A percentile compares a stretch with the other conserved stretches of the same genome.
Conservation (phyloP, 225 moss, liverwort and hornwort species). For the Polytrichum formosum region DNA sequence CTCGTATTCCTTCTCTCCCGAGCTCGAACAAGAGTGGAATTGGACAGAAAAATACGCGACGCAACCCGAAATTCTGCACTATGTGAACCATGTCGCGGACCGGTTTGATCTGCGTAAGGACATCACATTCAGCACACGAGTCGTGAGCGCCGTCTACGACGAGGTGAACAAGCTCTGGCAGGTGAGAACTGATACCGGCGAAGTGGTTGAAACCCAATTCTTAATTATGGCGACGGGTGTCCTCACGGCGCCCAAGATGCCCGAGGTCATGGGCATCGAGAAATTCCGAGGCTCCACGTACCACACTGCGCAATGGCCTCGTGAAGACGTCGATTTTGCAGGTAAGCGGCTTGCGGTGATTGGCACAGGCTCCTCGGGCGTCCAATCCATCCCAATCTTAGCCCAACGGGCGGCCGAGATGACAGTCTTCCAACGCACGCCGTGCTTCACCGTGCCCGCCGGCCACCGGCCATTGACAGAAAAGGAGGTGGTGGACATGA, state of each 20-base stretch:
- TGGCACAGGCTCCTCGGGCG: slow-evolving; percentile 43
- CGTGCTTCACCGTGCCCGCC: slow-evolving; percentile 24
- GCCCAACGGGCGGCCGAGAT: slow-evolving; percentile 30
- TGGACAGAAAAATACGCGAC: slow-evolving; percentile 36
- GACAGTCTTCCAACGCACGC: slow-evolving; percentile 54
- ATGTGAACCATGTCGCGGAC: slow-evolving; percentile 38
- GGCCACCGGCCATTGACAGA: slow-evolving; percentile 11
- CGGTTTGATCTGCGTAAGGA: slow-evolving; percentile 41
- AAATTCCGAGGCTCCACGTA: slow-evolving; percentile 14
- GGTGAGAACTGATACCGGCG: slow-evolving; percentile 23
- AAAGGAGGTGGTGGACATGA: slow-evolving; percentile 13
- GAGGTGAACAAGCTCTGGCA: slow-evolving; percentile 22
- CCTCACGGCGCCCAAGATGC: slow-evolving; percentile 9
- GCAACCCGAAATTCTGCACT: slow-evolving; percentile 26
- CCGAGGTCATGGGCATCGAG: slow-evolving; percentile 17
- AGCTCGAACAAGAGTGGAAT: slow-evolving; percentile 46
- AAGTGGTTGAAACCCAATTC: slow-evolving; percentile 18
- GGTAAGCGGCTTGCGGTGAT: slow-evolving; percentile 39
- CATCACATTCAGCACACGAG: slow-evolving; percentile 32
- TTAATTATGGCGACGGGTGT: slow-evolving; percentile 32
- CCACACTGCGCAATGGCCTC: slow-evolving; percentile 41
- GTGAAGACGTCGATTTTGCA: slow-evolving; percentile 22
- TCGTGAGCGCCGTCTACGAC: slow-evolving; percentile 24
- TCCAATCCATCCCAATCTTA: slow-evolving; percentile 33
- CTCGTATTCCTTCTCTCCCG: slow-evolving; percentile 41